Base-by-base conservation (phyloP, 106 monocot genomes). In the Triglochin maritima region DNA sequence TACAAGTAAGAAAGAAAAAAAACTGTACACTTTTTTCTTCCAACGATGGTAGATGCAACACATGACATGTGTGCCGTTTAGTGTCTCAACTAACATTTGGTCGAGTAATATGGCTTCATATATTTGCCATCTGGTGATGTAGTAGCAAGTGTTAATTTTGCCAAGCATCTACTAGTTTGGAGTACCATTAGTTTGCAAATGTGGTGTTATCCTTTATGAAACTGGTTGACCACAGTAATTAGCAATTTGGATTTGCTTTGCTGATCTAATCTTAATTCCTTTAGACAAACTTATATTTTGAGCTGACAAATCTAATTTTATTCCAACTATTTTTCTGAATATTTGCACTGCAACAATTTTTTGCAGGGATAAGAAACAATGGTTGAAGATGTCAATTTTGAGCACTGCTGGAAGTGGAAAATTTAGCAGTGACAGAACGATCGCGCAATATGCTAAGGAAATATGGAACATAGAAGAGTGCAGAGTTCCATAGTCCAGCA, bases 371-470 rank as follows among this genome's bases (percentile, higher is more conserved):
- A 68, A 69, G 13, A 88, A 57, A 56, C 80, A 78, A 59, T 94
- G 93, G 93, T 52, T 89, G 59, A 94, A 86, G 74, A 94, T 94
- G 93, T 94, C 93, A 0, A 94, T 94, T 56, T 56, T 94, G 70
- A 89, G 86, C 78, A 94, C 93, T 7, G 89, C 93, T 6, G 89
- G 93, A 4, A 84, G 89, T 70, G 89, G 93, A 50, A 94, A 94
- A 71, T 94, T 94, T 79, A 94, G 89, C 86, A 94, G 93, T 47
- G 93, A 94, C 56, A 74, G 93, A 7, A 94, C 93, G 2, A 94
- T 94, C 17, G 61, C 82, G 0, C 86, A 94, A 51, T 89, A 94
- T 74, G 93, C 93, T 10, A 77, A 83, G 14, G 89, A 93, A n/a
- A 89, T 89, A 64, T 89, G 93, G 93, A 76, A 56, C 71, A 94